Percentiles rank a stretch among this genome's conserved stretches.
Evolutionary conservation across 2,329 filamentous ascomycete species (phyloP).

Genomic region (Dothiorella sarmentorum): DNA sequence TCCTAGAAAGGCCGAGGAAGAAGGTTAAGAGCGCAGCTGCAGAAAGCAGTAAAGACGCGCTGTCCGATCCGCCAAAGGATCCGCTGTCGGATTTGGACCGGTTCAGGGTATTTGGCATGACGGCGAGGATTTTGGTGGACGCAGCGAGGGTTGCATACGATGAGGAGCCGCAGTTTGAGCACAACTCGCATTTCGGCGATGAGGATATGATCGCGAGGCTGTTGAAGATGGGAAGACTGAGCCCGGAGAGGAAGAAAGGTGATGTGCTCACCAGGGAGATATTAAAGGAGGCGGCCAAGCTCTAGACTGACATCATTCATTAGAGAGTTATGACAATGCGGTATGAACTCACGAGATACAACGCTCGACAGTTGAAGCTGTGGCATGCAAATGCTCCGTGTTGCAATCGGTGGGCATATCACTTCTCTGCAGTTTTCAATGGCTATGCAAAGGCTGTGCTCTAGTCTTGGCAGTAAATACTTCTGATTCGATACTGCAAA

Average conservation of each 20-base stretch:
- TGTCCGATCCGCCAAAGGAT: neutral
- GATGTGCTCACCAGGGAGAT: constrained; percentile 53
- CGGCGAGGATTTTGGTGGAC: constrained; percentile 84
- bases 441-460: no score
- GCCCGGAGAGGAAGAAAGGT: constrained; percentile 48
- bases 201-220: constrained; percentile 62
- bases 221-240: constrained; percentile 55
- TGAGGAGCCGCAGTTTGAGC: constrained; percentile 80
- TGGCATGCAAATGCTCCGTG: no score
- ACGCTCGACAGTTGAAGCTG: no score
- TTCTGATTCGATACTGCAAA: no score
- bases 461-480: no score
- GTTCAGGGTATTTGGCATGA: constrained; percentile 94
- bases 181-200: constrained; percentile 61
- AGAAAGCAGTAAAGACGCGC: no score
- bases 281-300: constrained; percentile 50
- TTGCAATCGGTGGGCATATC: no score
- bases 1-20: neutral
- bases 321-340: neutral
- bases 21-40: constrained; percentile 21
- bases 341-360: no score
- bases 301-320: constrained; percentile 24
- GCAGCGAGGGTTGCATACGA: constrained; percentile 80
- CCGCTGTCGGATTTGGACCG: constrained; percentile 33
- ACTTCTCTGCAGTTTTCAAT: no score